Base-by-base conservation (phyloP, 495 filamentous ascomycete genomes). In the Neurospora tetrasperma region DNA sequence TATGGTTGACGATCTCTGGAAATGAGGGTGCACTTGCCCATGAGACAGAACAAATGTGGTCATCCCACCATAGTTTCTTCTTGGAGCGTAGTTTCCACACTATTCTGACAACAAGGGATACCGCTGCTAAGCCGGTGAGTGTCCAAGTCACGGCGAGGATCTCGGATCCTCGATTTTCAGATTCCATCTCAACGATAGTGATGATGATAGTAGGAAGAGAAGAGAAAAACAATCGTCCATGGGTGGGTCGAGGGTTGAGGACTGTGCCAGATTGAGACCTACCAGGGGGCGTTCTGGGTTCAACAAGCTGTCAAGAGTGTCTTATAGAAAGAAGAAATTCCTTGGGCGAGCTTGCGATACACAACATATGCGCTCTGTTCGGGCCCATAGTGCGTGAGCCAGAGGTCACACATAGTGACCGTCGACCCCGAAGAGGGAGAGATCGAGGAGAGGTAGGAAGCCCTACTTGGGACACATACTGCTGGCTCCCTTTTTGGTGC, bases 1-100 rank as follows among this genome's bases (percentile, higher is more conserved):
- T 12, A 20, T 70, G 39, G n/a, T 20, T 23, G 14, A 38, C 2
- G n/a, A 11, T 31, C 16, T 31, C 12, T 46, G 38, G 11, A n/a
- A 3, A 38, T 48, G 16, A 11, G 42, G 6, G 42, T 7, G 5
- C 2, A 18, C 78, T 71, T 71, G 80, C 82, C 82, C 81, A 83
- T 39, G 79, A 80, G 12, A 79, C 42, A 20, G 76, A 71, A 69
- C 82, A 72, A 20, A 83, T 70, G 54, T 78, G 75, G 70, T 83
- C 82, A 69, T 83, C 82, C 80, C 80, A 83, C 80, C 81, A 82
- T 5, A 83, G 73, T 0, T 72, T 71, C 18, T 78, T 74, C 14
- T 75, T 71, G 0, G 72, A 75, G 16, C 72, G 72, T 14, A 76
- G 48, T 70, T 83, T 83, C 74, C 81, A 83, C 71, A 73, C 77